A percentile compares a stretch with the other conserved stretches of the same genome.
Evolutionary conservation across 129 eudicot species (phyloP).

Genomic region (Silybum marianum): DNA sequence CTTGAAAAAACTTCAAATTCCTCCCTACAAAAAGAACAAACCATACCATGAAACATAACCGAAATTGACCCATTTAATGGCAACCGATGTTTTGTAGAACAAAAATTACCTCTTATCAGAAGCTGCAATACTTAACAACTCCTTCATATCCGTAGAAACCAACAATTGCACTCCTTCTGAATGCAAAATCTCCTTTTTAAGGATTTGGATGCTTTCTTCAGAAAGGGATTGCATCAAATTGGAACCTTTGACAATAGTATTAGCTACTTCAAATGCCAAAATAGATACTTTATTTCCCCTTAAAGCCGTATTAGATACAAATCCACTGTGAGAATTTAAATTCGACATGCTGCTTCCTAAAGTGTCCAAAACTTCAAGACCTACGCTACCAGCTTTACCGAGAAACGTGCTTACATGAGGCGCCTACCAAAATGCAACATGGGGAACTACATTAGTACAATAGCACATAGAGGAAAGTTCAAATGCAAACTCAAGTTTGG

Average conservation of each 20-base stretch:
- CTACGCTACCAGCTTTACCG: slow-evolving; percentile 81
- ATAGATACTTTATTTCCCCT: slow-evolving; percentile 72
- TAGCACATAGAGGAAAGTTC: background rate
- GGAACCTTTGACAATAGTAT: slow-evolving; percentile 85
- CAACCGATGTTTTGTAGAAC: background rate
- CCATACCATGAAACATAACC: background rate
- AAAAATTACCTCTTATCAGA: slow-evolving; percentile 80
- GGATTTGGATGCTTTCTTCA: slow-evolving; percentile 58
- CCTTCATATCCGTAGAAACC: slow-evolving; percentile 89
- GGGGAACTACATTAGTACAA: background rate
- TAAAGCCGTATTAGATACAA: slow-evolving; percentile 61
- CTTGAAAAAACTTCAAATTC: slow-evolving; percentile 76
- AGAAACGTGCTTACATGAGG: slow-evolving; percentile 79
- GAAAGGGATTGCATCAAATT: slow-evolving; percentile 86
- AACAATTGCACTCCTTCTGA: slow-evolving; percentile 78
- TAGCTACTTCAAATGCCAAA: slow-evolving; percentile 95
- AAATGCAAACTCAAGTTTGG: too few species aligned
- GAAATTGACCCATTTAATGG: slow-evolving; percentile 9
- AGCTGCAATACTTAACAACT: slow-evolving; percentile 81
- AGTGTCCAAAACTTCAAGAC: slow-evolving; percentile 79
- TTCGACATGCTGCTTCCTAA: slow-evolving; percentile 91
- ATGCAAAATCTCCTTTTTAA: slow-evolving; percentile 70
- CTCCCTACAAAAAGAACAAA: slow-evolving; percentile 52
- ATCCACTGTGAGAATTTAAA: slow-evolving; percentile 66
- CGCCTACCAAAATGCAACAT: slow-evolving; percentile 43